These are phyloP conservation scores for Fusarium pseudocircinatum DNA, from an alignment of 2,329 filamentous ascomycete genomes.

Conservation along the genomic window DNA sequence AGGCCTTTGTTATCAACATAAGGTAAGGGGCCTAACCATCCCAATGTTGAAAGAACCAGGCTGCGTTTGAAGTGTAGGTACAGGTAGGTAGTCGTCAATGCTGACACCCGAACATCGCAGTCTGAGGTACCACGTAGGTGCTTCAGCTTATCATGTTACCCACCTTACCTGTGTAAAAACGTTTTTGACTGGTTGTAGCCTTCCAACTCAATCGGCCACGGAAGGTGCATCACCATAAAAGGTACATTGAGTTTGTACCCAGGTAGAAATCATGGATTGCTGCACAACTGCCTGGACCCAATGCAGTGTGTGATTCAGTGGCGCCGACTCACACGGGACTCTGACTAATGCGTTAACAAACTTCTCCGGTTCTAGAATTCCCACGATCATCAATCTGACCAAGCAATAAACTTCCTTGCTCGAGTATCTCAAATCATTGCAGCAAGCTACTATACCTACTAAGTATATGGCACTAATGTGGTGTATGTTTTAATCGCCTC, in stretches of 20 bases:
- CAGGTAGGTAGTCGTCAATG: background rate
- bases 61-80: background rate
- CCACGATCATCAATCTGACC: slow-evolving; percentile 10
- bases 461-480: background rate
- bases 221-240: background rate
- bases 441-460: background rate
- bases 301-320: background rate
- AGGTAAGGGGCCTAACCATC: background rate
- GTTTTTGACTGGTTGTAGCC: background rate
- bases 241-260: background rate
- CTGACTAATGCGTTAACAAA: slow-evolving; percentile 30
- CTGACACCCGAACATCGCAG: background rate
- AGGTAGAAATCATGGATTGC: background rate
- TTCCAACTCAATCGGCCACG: background rate
- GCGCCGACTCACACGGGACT: background rate
- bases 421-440: slow-evolving; percentile 28
- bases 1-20: background rate
- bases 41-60: background rate
- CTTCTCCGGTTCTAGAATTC: slow-evolving; percentile 29
- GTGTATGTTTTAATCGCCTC: background rate
- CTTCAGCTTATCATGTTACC: background rate
- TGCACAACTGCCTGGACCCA: background rate
- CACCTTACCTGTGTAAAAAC: background rate
- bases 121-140: background rate
- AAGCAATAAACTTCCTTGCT: background rate